phyloP scores from a whole-genome alignment of 169 alveolate species.

The Fabrea salina region DNA sequence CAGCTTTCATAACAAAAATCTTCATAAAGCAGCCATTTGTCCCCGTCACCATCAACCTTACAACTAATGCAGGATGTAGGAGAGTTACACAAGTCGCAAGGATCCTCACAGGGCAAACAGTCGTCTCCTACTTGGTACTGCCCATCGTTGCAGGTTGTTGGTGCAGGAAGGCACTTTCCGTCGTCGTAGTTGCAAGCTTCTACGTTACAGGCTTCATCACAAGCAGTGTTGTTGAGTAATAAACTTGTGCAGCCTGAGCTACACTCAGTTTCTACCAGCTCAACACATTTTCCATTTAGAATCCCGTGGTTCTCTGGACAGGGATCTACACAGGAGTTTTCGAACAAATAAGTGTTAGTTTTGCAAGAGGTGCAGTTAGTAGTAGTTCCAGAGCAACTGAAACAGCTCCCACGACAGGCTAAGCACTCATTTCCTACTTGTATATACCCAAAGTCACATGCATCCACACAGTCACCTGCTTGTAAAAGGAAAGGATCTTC shows the following conservation, averaged over 20 bases:
- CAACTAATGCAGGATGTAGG: neutral
- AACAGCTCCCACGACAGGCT: neutral
- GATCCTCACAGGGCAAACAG: neutral
- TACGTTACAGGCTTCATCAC: conserved; percentile 22
- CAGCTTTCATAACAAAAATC: conserved; percentile 1
- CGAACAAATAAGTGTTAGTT: neutral
- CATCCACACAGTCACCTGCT: neutral
- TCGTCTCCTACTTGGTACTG: neutral
- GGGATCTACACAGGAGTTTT: neutral
- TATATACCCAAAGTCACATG: neutral
- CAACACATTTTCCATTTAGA: neutral
- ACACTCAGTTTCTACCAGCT: conserved; percentile 1
- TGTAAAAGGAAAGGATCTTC: neutral
- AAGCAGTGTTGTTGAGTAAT: neutral
- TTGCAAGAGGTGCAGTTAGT: neutral
- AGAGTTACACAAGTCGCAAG: neutral
- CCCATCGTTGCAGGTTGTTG: neutral
- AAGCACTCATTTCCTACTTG: neutral
- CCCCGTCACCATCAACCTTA: neutral
- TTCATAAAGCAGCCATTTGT: conserved; percentile 12
- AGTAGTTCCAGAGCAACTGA: neutral
- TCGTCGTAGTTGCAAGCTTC: conserved; percentile 27
- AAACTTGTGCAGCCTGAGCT: neutral
- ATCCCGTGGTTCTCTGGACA: conserved; percentile 8
- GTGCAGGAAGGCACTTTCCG: neutral